These are phyloP conservation scores for Fusarium scirpi DNA, from an alignment of 2,329 filamentous ascomycete species.

Conservation along the genomic window DNA sequence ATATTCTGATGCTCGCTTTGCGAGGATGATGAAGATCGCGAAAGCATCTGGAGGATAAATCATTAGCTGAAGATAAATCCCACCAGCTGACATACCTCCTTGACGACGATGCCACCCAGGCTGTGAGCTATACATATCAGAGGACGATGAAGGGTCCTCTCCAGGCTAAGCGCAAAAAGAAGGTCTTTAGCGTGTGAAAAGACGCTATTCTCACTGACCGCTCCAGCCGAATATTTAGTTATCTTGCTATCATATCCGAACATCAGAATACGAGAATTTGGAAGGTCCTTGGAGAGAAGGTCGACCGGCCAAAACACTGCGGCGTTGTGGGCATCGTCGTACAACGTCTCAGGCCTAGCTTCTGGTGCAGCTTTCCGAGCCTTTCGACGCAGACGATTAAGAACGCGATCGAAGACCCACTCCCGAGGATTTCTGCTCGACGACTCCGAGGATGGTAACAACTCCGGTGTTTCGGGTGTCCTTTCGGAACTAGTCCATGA, in stretches of 20 bases:
- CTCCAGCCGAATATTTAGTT: conserved; percentile 12
- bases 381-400: not conserved
- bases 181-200: conserved; percentile 28
- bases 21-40: not conserved
- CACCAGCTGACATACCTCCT: conserved; percentile 10
- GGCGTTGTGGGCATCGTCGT: not conserved
- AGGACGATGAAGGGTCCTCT: not conserved
- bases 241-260: conserved; percentile 34
- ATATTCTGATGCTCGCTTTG: conserved; percentile 26
- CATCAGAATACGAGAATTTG: conserved; percentile 6
- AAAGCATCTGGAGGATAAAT: conserved; percentile 15
- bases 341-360: not conserved
- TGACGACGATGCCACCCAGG: conserved; percentile 21
- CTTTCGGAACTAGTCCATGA: conserved; percentile 5
- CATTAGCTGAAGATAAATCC: not conserved
- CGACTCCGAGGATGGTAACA: not conserved
- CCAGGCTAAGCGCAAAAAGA: conserved; percentile 4
- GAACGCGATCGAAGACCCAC: not conserved
- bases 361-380: not conserved
- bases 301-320: conserved; percentile 28
- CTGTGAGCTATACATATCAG: conserved; percentile 26
- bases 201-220: conserved; percentile 12
- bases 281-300: conserved; percentile 2
- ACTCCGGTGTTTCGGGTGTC: not conserved
- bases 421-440: not conserved